These are phyloP conservation scores for Xylaria sp. DNA, from an alignment of 2,329 filamentous ascomycete genomes.

Conservation along the genomic window DNA sequence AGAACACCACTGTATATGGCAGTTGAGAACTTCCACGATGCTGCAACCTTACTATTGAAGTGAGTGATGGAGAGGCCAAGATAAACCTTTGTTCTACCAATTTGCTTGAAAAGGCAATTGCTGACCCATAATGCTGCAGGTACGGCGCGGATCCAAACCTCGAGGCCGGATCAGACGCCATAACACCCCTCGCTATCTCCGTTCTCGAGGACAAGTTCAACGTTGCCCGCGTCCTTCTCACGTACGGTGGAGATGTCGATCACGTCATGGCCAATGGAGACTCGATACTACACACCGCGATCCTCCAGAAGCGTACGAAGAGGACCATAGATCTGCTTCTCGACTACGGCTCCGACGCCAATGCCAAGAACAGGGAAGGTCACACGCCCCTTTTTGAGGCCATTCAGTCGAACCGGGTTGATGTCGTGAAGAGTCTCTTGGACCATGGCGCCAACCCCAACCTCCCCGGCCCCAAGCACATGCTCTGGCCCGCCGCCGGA, in stretches of 20 bases:
- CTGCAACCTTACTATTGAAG: constrained; percentile 62
- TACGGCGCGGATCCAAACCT: constrained; percentile 65
- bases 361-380: constrained; percentile 53
- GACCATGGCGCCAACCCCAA: constrained; percentile 68
- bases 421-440: constrained; percentile 51
- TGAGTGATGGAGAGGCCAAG: constrained; percentile 5
- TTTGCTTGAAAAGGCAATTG: neutral
- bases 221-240: constrained; percentile 61
- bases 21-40: constrained; percentile 58
- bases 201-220: constrained; percentile 55
- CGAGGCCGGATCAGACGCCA: constrained; percentile 50
- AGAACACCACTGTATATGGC: constrained; percentile 55
- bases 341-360: constrained; percentile 53
- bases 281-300: constrained; percentile 62
- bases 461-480: constrained; percentile 68
- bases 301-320: constrained; percentile 53
- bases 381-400: constrained; percentile 55
- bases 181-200: constrained; percentile 58
- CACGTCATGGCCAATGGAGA: constrained; percentile 58
- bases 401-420: constrained; percentile 49
- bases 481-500: constrained; percentile 37
- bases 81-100: neutral
- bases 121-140: constrained; percentile 7
- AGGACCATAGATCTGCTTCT: constrained; percentile 50
- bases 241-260: constrained; percentile 63